These are phyloP conservation scores for Leptographium procerum DNA, from an alignment of 2,329 filamentous ascomycete species.

Conservation along the genomic window DNA sequence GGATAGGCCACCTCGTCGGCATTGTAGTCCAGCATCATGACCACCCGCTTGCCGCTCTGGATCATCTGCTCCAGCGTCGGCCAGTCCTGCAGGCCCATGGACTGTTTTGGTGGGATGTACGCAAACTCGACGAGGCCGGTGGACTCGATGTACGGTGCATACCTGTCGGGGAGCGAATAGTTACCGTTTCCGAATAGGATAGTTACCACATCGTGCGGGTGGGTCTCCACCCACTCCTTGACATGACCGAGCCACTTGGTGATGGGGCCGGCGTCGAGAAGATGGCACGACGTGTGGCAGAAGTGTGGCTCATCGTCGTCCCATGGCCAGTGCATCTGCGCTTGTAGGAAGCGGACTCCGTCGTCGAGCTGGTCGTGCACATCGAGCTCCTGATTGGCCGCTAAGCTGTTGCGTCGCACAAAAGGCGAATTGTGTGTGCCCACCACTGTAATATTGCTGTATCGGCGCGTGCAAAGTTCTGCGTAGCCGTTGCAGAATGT, in stretches of 20 bases:
- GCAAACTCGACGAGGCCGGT: constrained; percentile 63
- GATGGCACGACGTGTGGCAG: constrained; percentile 74
- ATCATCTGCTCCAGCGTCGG: constrained; percentile 73
- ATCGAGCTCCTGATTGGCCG: constrained; percentile 59
- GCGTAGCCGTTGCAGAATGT: constrained; percentile 59
- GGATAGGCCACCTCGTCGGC: constrained; percentile 69
- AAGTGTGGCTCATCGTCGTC: constrained; percentile 48
- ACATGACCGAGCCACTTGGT: constrained; percentile 61
- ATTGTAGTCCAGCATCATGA: constrained; percentile 77
- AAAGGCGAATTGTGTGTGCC: constrained; percentile 77
- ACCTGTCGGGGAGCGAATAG: constrained; percentile 52
- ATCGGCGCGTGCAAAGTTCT: constrained; percentile 65
- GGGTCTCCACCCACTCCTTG: constrained; percentile 56
- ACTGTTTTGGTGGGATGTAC: constrained; percentile 60
- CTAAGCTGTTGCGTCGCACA: constrained; percentile 55
- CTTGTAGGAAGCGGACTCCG: constrained; percentile 55
- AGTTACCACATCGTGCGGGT: constrained; percentile 82
- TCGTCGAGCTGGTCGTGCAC: constrained; percentile 68
- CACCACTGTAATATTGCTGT: constrained; percentile 72
- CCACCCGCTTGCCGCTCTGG: constrained; percentile 53
- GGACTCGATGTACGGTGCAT: constrained; percentile 55
- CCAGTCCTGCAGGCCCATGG: constrained; percentile 67
- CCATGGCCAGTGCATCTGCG: constrained; percentile 43
- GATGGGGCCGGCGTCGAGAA: constrained; percentile 72
- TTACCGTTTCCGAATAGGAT: constrained; percentile 78